Evolutionary conservation across 148 eudicot genomes (phyloP), one percentile per base, ranked within the genome.

Genomic region (Rhododendron ovatum): DNA sequence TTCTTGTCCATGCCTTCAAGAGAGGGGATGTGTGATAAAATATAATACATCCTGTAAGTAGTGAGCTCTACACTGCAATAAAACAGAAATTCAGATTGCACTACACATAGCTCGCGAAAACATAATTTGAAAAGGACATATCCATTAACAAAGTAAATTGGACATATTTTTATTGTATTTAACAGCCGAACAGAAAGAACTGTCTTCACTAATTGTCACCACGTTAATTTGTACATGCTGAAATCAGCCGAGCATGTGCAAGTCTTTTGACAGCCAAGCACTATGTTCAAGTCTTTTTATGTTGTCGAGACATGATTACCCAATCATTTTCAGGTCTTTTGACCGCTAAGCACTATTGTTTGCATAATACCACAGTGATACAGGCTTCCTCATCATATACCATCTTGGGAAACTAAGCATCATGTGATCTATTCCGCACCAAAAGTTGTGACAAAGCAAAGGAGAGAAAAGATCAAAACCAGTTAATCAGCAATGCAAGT

Each of bases 11-110:
- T 65, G 74, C 83, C 86, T 71, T 92, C 92, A 3, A 91, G 88
- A 87, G 93, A 89, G 73, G 96, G 99, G 83, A 95, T 92, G 77
- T 84, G 91, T 65, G 93, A 92, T 75, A 96, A 86, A 41, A 96
- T 89, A 83, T 84, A 88, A 79, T 92, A 87, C 78, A 94, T 89
- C 92, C 94, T 95, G 65, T 84, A 88, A 63, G 92, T 85, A 17
- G 94, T 89, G 61, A 90, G 86, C 85, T 92, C 93, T 78, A 92
- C 59, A 85, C 99, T 96, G 94, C 87, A 90, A 82, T 30, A 83
- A 30, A 86, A 63, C 61, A 80, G 28, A 48, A 85, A 74, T 35
- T 86, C 53, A 82, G 80, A 61, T n/a, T 22, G 30, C 74, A 43
- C 43, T 48, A 24, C 85, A 48, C 71, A 74, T 63, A 33, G 81